Evolutionary conservation across 768 basidiomycete genomes (phyloP).

Genomic region (Pisolithus orientalis): DNA sequence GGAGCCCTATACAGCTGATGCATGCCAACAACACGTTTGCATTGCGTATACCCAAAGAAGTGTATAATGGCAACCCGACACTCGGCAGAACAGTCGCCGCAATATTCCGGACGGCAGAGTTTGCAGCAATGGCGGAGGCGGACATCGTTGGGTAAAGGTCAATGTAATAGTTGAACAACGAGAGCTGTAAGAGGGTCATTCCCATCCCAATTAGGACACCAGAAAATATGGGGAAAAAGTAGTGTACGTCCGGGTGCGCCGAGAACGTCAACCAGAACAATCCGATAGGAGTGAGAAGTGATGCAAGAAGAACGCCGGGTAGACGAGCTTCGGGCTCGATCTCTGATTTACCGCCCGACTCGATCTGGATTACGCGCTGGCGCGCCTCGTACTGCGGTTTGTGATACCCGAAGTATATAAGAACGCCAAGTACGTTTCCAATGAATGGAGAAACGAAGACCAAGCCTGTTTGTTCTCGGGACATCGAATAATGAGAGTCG

Average conservation of each 20-base stretch:
- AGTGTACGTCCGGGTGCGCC: conserved; percentile 15
- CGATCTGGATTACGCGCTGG: conserved; percentile 4
- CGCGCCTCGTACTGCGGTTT: conserved; percentile 16
- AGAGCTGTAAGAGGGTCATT: conserved; percentile 8
- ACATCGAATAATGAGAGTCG: conserved; percentile 15
- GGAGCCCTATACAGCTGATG: too few species aligned
- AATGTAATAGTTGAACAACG: conserved; percentile 19
- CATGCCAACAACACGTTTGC: too few species aligned
- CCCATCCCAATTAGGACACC: not conserved
- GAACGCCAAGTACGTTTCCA: conserved; percentile 17
- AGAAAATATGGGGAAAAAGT: conserved; percentile 8
- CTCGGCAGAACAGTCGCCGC: conserved; percentile 2
- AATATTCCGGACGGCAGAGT: conserved; percentile 16
- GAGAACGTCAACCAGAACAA: conserved; percentile 24
- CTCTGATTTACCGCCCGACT: conserved; percentile 2
- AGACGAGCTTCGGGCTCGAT: conserved; percentile 16
- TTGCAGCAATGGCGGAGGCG: conserved; percentile 19
- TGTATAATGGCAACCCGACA: conserved; percentile 14
- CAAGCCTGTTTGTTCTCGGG: conserved; percentile 15
- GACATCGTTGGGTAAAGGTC: conserved; percentile 20
- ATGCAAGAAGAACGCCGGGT: conserved; percentile 15
- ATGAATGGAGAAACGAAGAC: conserved; percentile 1
- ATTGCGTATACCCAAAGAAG: too few species aligned
- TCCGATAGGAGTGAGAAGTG: conserved; percentile 14
- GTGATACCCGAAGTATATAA: conserved; percentile 15